Evolutionary conservation across 1,284 basidiomycete genomes (phyloP), one percentile per base, ranked within the genome.

Genomic region (Austropuccinia psidii): DNA sequence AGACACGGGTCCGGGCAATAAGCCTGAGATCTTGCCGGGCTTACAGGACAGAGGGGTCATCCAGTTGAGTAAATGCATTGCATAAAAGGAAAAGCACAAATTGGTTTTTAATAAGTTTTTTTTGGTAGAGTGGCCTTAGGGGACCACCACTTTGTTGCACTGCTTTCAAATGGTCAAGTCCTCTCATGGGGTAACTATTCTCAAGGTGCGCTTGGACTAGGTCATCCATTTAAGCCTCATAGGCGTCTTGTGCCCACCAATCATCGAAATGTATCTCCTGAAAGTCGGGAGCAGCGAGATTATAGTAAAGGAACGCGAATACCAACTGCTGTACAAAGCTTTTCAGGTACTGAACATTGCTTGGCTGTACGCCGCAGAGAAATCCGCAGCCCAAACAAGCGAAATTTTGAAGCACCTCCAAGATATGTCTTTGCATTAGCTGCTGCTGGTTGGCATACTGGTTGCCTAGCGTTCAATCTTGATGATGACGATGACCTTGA

Each of bases 111-210:
- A 64, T 45, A 15, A 2, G 47, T 19, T 45, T 60, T 61, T 5
- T 4, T 69, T 52, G 19, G 41, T 21, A 72, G 68, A 49, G 47
- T 72, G 33, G 41, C 68, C 47, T 33, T 72, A 3, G 68, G 68
- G 9, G 68, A 72, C 52, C 50, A 72, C 55, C 68, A 72, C 55
- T 61, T 35, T 47, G 37, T 60, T 9, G 68, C 68, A 13, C 57
- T 72, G 33, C 55, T 72, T 8, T 61, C 57, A 4, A 61, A 72
- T 54, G 68, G 68, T 7, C 68, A 72, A 72, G n/a, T 72, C 31
- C 47, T 61, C 24, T 49, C 54, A 6, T 72, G 68, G 68, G 68
- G 68, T 27, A 72, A 47, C 24, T 72, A 61, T 47, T 72, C 68
- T 24, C 31, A 45, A 35, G 68, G 68, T 15, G 68, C 68, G 9